Percentiles rank a stretch among this genome's conserved stretches.
Conservation (phyloP, 2,329 filamentous ascomycete genomes). For the Talaromyces rugulosus region DNA sequence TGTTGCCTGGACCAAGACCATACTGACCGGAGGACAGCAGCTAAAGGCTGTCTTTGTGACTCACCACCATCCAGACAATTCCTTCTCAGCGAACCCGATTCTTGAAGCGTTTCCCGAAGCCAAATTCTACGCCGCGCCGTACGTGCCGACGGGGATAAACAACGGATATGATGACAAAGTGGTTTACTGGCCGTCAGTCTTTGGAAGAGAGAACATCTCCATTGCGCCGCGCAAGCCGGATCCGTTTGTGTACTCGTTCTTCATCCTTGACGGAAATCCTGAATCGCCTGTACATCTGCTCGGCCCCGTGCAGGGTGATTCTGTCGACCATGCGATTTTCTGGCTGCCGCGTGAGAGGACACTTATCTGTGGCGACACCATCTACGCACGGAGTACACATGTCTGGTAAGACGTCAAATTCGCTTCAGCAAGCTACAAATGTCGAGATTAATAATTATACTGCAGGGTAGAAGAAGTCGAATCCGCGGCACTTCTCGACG, state of each 20-base stretch:
- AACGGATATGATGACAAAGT: too few species aligned
- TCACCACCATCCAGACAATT: slow-evolving; percentile 34
- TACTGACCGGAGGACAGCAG: slow-evolving; percentile 14
- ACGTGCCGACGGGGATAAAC: too few species aligned
- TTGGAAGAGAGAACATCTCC: slow-evolving; percentile 20
- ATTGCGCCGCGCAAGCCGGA: slow-evolving; percentile 22
- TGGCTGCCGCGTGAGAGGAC: slow-evolving; percentile 25
- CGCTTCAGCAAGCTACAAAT: too few species aligned
- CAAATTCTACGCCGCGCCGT: too few species aligned
- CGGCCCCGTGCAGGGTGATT: slow-evolving; percentile 29
- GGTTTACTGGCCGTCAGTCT: too few species aligned
- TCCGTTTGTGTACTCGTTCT: slow-evolving; percentile 24
- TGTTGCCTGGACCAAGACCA: slow-evolving; percentile 24
- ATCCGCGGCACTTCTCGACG: slow-evolving; percentile 21
- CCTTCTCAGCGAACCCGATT: slow-evolving; percentile 23
- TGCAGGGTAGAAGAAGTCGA: slow-evolving; percentile 25
- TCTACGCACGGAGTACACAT: neutral
- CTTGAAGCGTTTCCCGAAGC: too few species aligned
- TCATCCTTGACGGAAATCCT: slow-evolving; percentile 23
- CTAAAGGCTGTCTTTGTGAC: slow-evolving; percentile 30
- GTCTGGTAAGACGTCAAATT: too few species aligned
- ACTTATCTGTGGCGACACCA: slow-evolving; percentile 18
- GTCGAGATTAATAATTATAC: too few species aligned
- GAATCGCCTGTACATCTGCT: slow-evolving; percentile 23
- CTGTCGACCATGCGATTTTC: slow-evolving; percentile 27